Conservation (phyloP, 306 rosid species). For the Glycine tomentella region DNA sequence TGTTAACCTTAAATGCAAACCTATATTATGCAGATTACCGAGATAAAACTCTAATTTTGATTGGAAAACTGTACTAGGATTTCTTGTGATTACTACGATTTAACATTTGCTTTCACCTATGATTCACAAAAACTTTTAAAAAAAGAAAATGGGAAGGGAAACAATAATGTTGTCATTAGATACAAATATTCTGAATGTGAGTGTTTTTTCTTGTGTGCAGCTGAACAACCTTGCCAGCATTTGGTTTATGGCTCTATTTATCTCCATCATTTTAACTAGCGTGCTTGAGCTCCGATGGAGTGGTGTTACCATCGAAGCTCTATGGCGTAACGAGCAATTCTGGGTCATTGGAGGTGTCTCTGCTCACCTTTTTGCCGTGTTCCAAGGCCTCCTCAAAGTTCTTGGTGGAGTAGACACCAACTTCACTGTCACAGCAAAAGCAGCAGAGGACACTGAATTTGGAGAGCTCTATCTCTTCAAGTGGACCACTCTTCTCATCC, state of each 20-base stretch:
- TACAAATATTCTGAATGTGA: constrained; percentile 17
- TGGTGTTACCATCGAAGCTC: constrained; percentile 51
- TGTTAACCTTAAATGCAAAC: neutral
- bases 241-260: constrained; percentile 60
- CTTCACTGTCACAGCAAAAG: constrained; percentile 59
- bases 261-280: constrained; percentile 53
- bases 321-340: constrained; percentile 58
- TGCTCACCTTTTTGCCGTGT: constrained; percentile 62
- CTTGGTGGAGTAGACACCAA: constrained; percentile 67
- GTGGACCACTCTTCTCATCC: constrained; percentile 65
- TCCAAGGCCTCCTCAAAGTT: constrained; percentile 62
- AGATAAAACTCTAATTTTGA: neutral
- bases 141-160: neutral
- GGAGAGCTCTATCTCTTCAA: constrained; percentile 61
- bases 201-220: constrained; percentile 28
- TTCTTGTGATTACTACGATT: constrained; percentile 13
- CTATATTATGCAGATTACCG: neutral
- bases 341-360: constrained; percentile 67
- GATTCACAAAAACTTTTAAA: neutral
- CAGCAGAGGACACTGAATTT: constrained; percentile 56
- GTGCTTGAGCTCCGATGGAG: constrained; percentile 65
- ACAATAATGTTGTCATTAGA: neutral
- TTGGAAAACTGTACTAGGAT: neutral
- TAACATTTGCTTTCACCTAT: neutral
- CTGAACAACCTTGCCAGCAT: constrained; percentile 57